Conservation (phyloP, 108 stramenopile genomes). For the Skeletonema marinoi region DNA sequence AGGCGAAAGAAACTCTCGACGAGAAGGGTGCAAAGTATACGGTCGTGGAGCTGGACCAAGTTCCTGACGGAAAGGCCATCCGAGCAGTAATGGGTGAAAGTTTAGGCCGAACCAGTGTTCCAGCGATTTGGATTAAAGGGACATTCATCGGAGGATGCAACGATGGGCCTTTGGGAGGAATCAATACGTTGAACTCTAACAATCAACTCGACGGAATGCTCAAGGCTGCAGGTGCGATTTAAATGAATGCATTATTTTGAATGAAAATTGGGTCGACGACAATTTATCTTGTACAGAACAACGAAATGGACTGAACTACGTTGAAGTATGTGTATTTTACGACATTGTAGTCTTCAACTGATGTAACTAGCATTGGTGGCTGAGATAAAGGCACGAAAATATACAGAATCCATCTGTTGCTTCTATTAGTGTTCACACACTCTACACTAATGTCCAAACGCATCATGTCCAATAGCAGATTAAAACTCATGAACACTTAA, state of each 20-base stretch:
- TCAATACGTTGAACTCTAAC: constrained; percentile 57
- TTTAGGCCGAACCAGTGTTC: constrained; percentile 88
- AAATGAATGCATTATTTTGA: neutral
- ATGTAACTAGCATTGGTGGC: no score
- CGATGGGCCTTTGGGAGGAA: constrained; percentile 82
- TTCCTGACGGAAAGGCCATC: constrained; percentile 72
- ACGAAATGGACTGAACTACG: no score
- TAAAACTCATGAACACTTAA: no score
- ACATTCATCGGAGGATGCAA: constrained; percentile 91
- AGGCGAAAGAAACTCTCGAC: constrained; percentile 85
- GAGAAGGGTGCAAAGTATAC: constrained; percentile 67
- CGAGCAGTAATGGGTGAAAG: constrained; percentile 87
- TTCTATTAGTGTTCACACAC: no score
- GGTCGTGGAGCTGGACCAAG: constrained; percentile 76
- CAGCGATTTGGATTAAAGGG: constrained; percentile 87
- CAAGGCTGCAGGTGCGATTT: constrained; percentile 51
- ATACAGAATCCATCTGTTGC: no score
- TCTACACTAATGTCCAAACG: no score
- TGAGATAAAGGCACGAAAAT: no score
- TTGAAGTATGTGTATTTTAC: no score
- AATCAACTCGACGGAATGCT: constrained; percentile 76
- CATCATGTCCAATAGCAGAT: no score
- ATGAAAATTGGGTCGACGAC: no score
- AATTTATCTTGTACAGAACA: no score
- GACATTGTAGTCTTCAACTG: no score